Evolutionary conservation across 192 early-diverging fungal genomes (phyloP).

Genomic region (Backusella mclennaniae): DNA sequence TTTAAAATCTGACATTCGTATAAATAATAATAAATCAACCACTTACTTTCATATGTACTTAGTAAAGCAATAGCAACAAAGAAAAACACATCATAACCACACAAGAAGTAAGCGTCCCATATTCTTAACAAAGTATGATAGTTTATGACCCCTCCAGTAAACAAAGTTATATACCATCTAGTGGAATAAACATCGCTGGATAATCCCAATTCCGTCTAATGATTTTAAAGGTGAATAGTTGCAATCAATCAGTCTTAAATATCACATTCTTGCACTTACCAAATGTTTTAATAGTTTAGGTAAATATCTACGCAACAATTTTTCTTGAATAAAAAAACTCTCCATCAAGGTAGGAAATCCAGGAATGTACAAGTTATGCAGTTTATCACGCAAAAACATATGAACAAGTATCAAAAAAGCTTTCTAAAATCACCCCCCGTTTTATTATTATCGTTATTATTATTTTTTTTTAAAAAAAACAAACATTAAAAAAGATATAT

Average conservation of each 20-base stretch:
- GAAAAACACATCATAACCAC: conserved; percentile 54
- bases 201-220: conserved; percentile 44
- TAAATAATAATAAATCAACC: neutral
- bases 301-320: conserved; percentile 41
- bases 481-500: neutral
- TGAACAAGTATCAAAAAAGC: conserved; percentile 50
- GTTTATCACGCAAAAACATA: conserved; percentile 45
- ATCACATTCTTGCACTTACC: conserved; percentile 32
- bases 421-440: conserved; percentile 35
- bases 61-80: conserved; percentile 50
- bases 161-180: conserved; percentile 60
- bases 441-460: neutral
- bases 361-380: conserved; percentile 51
- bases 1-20: neutral
- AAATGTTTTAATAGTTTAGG: conserved; percentile 46
- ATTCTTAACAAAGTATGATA: conserved; percentile 53
- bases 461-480: neutral
- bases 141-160: conserved; percentile 49
- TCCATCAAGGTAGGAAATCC: conserved; percentile 57
- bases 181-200: conserved; percentile 52
- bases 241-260: neutral
- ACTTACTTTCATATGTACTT: conserved; percentile 46
- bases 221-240: neutral
- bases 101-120: conserved; percentile 52
- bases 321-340: conserved; percentile 56